Evolutionary conservation across 148 eudicot species (phyloP), one percentile per base, ranked within the genome.

Genomic region (Rheum nobile): DNA sequence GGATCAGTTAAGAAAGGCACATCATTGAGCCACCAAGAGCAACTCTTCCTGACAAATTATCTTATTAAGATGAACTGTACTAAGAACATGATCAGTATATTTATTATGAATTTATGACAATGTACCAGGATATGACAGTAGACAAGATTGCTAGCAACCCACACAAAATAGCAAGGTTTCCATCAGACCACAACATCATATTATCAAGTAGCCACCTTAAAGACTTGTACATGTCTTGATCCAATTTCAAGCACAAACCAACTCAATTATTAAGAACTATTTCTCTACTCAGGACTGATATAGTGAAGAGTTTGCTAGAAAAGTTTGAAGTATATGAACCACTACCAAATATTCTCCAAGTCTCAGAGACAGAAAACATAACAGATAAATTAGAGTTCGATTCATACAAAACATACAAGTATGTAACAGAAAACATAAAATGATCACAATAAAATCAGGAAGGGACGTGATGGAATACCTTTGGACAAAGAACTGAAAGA

Each of bases 401-500:
- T 61, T 29, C 8, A 4, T 61, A 46, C 17, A 17, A 13, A 46
- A 46, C 17, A 17, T 43, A 43, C 14, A 42, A 9, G 14, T 55
- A 55, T 4, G 35, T 14, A 59, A 13, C 37, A 29, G 34, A 29
- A 14, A 10, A 59, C 65, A 24, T 26, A 28, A 4, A 12, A 13
- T 61, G 67, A 61, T 29, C 37, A 29, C 70, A 34, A 32, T 34
- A 16, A 65, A 14, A 65, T 65, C 24, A 32, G 70, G 22, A 65
- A 32, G 24, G 22, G 22, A 34, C 21, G 16, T 16, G 41, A 29
- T 17, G 72, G 73, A 72, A 48, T 75, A 90, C 97, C 98, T 88
- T 79, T 28, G 98, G 98, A 81, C 86, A 91, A 78, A 91, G 81
- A 72, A 83, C 68, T 47, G 95, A 80, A 67, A 93, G 89, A 65